Conservation (phyloP, 2,329 filamentous ascomycete species). For the Aspergillus piperis region DNA sequence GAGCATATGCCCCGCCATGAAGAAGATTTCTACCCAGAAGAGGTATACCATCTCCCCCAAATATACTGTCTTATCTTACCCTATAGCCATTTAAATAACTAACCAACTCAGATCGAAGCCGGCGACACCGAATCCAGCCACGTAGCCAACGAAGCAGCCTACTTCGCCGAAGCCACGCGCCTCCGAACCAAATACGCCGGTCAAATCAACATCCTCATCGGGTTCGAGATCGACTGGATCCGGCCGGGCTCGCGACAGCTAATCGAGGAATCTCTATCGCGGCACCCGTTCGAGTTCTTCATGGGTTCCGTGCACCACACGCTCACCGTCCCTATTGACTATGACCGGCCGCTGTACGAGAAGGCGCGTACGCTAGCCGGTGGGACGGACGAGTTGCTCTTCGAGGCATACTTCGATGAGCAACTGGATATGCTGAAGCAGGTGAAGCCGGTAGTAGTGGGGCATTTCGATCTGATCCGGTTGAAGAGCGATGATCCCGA, state of each 20-base stretch:
- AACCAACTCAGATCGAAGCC: constrained; percentile 30
- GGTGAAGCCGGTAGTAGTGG: constrained; percentile 75
- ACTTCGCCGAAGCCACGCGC: constrained; percentile 72
- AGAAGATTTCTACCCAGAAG: constrained; percentile 87
- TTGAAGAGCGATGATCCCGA: constrained; percentile 72
- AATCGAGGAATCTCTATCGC: constrained; percentile 60
- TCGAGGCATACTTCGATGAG: constrained; percentile 82
- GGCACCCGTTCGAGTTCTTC: constrained; percentile 79
- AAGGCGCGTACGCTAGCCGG: constrained; percentile 59
- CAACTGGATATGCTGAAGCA: constrained; percentile 78
- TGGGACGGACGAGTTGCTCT: constrained; percentile 71
- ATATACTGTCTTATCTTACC: too few relatives aligned
- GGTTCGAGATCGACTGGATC: constrained; percentile 94
- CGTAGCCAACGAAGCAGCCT: constrained; percentile 60
- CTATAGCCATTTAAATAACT: background rate
- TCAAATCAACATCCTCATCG: constrained; percentile 78
- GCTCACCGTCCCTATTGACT: constrained; percentile 85
- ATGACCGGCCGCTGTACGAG: constrained; percentile 67
- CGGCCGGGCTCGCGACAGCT: constrained; percentile 64
- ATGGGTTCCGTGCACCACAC: constrained; percentile 92
- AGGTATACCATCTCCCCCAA: constrained; percentile 52
- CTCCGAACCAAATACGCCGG: constrained; percentile 69
- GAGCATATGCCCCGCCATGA: constrained; percentile 90
- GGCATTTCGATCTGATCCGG: constrained; percentile 91
- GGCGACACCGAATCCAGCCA: constrained; percentile 33